Conservation (phyloP, 2,329 filamentous ascomycete species). For the Pseudogymnoascus verrucosus region DNA sequence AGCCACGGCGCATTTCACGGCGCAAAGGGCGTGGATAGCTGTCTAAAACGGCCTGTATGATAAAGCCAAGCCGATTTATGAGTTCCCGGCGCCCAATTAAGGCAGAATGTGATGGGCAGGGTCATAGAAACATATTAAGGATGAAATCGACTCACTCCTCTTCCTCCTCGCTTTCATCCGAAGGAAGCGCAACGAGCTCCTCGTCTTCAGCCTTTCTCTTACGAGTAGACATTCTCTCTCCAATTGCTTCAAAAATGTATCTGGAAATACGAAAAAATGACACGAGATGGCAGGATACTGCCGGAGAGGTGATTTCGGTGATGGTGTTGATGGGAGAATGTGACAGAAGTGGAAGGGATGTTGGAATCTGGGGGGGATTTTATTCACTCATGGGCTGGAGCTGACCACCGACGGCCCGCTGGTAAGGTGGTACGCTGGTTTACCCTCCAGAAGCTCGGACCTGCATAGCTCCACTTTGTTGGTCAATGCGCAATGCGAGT, state of each 20-base stretch:
- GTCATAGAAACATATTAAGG: not conserved
- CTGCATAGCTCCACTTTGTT: conserved; percentile 5
- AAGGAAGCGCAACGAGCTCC: conserved; percentile 25
- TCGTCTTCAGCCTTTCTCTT: conserved; percentile 24
- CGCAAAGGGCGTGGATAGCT: not conserved
- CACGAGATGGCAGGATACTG: not conserved
- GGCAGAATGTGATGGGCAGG: not conserved
- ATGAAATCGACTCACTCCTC: conserved; percentile 21
- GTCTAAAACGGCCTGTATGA: not conserved
- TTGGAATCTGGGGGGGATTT: conserved; percentile 1
- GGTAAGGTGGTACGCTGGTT: not conserved
- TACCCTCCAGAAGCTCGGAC: conserved; percentile 6
- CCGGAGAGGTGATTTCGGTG: not conserved
- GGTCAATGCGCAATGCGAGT: conserved; percentile 4
- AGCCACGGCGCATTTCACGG: not conserved
- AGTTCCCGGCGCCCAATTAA: not conserved
- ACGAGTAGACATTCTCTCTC: conserved; percentile 3
- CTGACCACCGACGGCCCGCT: not conserved
- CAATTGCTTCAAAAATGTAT: not conserved
- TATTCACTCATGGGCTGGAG: conserved; percentile 1
- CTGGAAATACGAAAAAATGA: not conserved
- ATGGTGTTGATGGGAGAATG: conserved; percentile 8
- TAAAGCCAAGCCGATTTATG: conserved; percentile 2
- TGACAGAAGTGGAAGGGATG: not conserved
- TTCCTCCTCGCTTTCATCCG: conserved; percentile 25